These are phyloP conservation scores for Monilinia polystroma DNA, from an alignment of 2,329 filamentous ascomycete genomes.

Conservation along the genomic window DNA sequence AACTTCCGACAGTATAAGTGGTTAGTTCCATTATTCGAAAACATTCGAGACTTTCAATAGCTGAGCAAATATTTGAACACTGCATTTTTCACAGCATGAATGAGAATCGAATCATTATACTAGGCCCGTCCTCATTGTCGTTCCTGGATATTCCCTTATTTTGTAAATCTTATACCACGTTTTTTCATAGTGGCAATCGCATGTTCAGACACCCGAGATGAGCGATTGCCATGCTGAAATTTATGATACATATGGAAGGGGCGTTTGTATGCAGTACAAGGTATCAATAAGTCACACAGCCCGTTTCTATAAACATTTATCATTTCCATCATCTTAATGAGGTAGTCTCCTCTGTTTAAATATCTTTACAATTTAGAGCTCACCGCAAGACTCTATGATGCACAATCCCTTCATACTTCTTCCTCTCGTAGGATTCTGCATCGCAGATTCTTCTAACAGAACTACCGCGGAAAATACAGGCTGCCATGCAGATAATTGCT, in stretches of 20 bases:
- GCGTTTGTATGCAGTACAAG: not conserved
- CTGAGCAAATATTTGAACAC: constrained; percentile 19
- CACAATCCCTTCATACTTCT: not conserved
- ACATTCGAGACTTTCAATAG: not conserved
- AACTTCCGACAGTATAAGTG: constrained; percentile 1
- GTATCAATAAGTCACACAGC: not conserved
- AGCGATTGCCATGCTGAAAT: constrained; percentile 8
- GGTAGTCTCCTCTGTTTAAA: not conserved
- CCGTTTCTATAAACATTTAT: not conserved
- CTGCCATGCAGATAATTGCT: constrained; percentile 23
- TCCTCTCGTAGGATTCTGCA: not conserved
- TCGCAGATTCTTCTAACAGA: not conserved
- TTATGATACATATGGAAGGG: constrained; percentile 9
- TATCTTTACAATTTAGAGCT: not conserved
- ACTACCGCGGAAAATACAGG: not conserved
- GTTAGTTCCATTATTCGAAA: not conserved
- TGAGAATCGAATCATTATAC: not conserved
- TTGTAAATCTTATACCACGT: constrained; percentile 19
- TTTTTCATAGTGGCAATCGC: constrained; percentile 18
- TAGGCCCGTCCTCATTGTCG: constrained; percentile 11
- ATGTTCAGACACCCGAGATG: constrained; percentile 14
- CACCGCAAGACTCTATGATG: not conserved
- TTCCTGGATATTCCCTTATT: constrained; percentile 12
- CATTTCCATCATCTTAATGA: not conserved
- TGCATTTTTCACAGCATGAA: constrained; percentile 22